Conservation (phyloP, 345 rosid species). For the Diplotaxis tenuifolia region DNA sequence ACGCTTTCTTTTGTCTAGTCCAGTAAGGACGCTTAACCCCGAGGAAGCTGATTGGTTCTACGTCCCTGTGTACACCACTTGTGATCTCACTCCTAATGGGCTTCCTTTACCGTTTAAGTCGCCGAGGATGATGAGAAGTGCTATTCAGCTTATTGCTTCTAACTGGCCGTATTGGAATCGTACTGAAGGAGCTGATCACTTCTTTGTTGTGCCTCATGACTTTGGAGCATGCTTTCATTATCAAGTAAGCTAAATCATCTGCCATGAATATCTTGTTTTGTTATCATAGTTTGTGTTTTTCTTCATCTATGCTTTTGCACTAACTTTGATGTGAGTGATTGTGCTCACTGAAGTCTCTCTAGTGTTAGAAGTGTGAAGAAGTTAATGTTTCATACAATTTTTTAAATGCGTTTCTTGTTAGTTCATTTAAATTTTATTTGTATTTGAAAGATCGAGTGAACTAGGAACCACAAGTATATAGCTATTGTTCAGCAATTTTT, state of each 20-base stretch:
- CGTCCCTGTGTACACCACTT: conserved; percentile 91
- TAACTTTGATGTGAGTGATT: too few species aligned
- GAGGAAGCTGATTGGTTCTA: conserved; percentile 99
- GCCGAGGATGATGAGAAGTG: conserved; percentile 98
- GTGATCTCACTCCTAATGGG: conserved; percentile 94
- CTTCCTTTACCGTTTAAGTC: conserved; percentile 97
- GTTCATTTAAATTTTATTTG: not conserved
- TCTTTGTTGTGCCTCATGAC: conserved; percentile 93
- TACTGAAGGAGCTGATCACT: conserved; percentile 94
- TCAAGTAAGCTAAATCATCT: conserved; percentile 47
- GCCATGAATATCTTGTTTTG: not conserved
- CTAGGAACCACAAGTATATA: conserved; percentile 3
- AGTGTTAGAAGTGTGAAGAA: not conserved
- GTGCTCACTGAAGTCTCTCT: not conserved
- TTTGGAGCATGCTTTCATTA: conserved; percentile 99
- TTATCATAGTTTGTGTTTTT: not conserved
- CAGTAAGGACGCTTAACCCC: conserved; percentile 89
- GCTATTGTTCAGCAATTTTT: not conserved
- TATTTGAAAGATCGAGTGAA: not conserved
- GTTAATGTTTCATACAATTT: not conserved
- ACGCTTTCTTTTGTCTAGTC: conserved; percentile 87
- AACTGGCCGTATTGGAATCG: conserved; percentile 98
- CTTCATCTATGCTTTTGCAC: not conserved
- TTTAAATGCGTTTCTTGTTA: not conserved
- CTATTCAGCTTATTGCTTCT: conserved; percentile 87